These are phyloP conservation scores for Erythrophleum fordii DNA, from an alignment of 306 rosid species.

Conservation along the genomic window DNA sequence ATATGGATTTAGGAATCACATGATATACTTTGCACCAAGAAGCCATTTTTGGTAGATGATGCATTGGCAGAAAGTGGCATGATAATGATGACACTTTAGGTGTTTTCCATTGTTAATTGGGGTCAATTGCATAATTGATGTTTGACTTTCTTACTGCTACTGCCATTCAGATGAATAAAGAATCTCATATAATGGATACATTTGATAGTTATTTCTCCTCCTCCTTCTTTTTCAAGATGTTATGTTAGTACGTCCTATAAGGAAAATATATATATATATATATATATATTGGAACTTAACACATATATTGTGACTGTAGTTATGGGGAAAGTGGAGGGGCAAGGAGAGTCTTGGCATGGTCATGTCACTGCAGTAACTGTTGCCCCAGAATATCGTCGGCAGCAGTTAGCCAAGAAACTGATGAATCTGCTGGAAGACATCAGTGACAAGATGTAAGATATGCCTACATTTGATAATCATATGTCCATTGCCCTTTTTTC, in stretches of 20 bases:
- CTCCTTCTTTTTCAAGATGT: neutral
- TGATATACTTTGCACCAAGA: neutral
- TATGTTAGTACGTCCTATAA: neutral
- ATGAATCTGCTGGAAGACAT: conserved; percentile 93
- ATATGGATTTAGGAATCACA: conserved; percentile 23
- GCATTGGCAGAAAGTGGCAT: neutral
- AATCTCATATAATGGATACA: neutral
- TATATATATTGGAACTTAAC: neutral
- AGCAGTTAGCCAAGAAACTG: conserved; percentile 93
- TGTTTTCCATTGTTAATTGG: neutral
- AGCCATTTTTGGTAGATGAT: neutral
- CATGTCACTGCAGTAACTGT: conserved; percentile 97
- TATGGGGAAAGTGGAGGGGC: conserved; percentile 99
- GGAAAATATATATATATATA: neutral
- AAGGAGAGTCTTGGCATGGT: conserved; percentile 99
- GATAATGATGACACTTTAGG: neutral
- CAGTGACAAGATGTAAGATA: conserved; percentile 84
- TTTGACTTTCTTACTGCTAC: neutral
- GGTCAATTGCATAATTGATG: neutral
- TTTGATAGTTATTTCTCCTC: conserved; percentile 19
- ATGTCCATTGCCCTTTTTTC: neutral
- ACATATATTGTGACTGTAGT: conserved; percentile 53
- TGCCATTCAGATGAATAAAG: neutral
- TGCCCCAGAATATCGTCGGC: conserved; percentile 92
- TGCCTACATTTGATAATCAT: neutral